Evolutionary conservation across 352 stramenopile species (phyloP).

Genomic region (Phytophthora quininea): DNA sequence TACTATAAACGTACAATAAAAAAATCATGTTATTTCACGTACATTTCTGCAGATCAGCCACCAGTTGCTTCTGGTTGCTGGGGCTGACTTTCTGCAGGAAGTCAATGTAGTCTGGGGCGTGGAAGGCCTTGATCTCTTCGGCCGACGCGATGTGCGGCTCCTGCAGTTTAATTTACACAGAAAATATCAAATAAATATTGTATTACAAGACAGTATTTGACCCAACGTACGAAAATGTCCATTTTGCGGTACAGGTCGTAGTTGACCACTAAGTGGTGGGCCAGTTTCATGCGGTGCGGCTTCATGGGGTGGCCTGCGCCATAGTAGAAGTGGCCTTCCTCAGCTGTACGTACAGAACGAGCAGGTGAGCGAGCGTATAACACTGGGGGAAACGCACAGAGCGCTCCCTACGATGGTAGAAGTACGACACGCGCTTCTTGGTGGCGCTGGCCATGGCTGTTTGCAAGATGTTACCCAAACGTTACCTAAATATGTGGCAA

Average conservation of each 20-base stretch:
- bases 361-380: constrained; percentile 3
- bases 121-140: constrained; percentile 97
- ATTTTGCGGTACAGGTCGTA: constrained; percentile 99
- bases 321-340: constrained; percentile 98
- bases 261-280: constrained; percentile 98
- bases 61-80: constrained; percentile 91
- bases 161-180: constrained; percentile 26
- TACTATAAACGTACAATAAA: background rate
- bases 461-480: no score
- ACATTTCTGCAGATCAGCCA: constrained; percentile 81
- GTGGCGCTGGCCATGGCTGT: constrained; percentile 46
- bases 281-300: constrained; percentile 96
- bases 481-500: no score
- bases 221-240: constrained; percentile 94
- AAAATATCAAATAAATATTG: background rate
- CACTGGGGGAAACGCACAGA: background rate
- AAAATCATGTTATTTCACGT: constrained; percentile 12
- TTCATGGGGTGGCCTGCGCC: constrained; percentile 98
- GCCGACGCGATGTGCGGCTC: constrained; percentile 80
- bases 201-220: background rate
- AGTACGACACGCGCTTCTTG: constrained; percentile 87
- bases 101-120: constrained; percentile 98
- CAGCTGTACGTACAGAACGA: constrained; percentile 53
- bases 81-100: constrained; percentile 96
- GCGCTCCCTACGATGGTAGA: constrained; percentile 78